A percentile compares a stretch with the other conserved stretches of the same genome.
phyloP scores from a whole-genome alignment of 2,329 filamentous ascomycete species.

The Talaromyces sp. region DNA sequence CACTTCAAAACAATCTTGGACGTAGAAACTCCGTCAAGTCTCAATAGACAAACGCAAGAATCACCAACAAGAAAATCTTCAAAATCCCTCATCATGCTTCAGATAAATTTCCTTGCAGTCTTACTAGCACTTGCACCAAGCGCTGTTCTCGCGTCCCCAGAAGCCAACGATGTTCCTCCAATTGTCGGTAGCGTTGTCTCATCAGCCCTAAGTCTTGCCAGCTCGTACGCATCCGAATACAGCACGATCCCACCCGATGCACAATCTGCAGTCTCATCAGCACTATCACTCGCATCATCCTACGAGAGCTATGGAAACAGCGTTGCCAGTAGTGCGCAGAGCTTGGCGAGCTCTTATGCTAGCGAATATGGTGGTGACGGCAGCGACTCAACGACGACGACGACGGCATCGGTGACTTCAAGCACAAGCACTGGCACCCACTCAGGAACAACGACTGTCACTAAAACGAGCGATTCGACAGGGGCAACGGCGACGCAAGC shows the following conservation, averaged over 20 bases:
- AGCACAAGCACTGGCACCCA: not conserved
- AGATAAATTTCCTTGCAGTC: not conserved
- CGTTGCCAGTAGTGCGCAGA: slow-evolving; percentile 6
- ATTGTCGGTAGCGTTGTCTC: slow-evolving; percentile 4
- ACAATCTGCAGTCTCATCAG: slow-evolving; percentile 10
- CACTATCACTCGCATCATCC: slow-evolving; percentile 15
- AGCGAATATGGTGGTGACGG: slow-evolving; percentile 11
- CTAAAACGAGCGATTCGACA: not conserved
- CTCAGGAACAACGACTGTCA: not conserved
- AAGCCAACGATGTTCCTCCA: slow-evolving; percentile 11
- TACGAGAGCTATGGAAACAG: slow-evolving; percentile 14
- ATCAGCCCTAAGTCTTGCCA: slow-evolving; percentile 13
- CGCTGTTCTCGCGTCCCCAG: slow-evolving; percentile 1
- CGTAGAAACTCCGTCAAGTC: too few relatives aligned
- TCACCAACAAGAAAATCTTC: not conserved
- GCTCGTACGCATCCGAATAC: slow-evolving; percentile 17
- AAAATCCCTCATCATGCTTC: not conserved
- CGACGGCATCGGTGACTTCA: not conserved
- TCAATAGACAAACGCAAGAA: not conserved
- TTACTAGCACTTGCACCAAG: not conserved
- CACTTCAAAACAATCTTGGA: not conserved
- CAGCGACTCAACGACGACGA: not conserved
- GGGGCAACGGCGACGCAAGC: slow-evolving; percentile 10
- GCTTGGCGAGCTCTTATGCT: slow-evolving; percentile 13
- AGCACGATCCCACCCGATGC: slow-evolving; percentile 15